Base-by-base conservation (phyloP, 179 eudicot genomes). In the Sideroxylon spinosum region DNA sequence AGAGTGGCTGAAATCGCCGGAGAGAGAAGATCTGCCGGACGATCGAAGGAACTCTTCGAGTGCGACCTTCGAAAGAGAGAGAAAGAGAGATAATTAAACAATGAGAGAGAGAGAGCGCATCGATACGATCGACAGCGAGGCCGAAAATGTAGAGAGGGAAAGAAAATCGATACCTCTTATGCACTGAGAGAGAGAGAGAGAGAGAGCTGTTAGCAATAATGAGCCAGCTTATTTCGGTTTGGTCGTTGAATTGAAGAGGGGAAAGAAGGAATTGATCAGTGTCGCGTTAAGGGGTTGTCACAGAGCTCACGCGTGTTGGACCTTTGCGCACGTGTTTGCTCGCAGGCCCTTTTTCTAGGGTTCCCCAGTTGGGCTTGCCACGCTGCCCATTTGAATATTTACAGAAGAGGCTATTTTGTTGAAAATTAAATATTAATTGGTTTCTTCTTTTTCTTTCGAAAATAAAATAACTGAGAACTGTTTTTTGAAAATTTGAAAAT, bases 131-230 rank as follows among this genome's bases (percentile, higher is more conserved):
- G 76, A 25, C 63, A 71, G 1, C 16, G 60, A 25, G 59, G 73
- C 73, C 56, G 19, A 12, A 5, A n/a, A 1, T 6, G 37, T n/a
- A 23, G 37, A 71, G 59, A 71, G 74, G n/a, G n/a, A 71, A 19
- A 68, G 28, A 68, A 19, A 71, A 56, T 81, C 83, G 83, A 81
- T 81, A 73, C 53, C 75, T 75, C 55, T 77, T 75, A 80, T 75
- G 82, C 79, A 26, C 16, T 19, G 19, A 9, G 67, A 66, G 69
- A 26, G 26, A 62, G 28, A 23, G 66, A 62, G 28, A 62, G 37
- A 26, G 68, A 63, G 68, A 26, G 68, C 9, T 10, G 68, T 2
- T 22, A 19, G 63, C 6, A 1, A 22, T 59, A 55, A 37, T 44
- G 52, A 50, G 66, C 62, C 79, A 48, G 70, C 71, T 17, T 69